phyloP scores from a whole-genome alignment of 768 basidiomycete species.

The Termitomyces sp. region DNA sequence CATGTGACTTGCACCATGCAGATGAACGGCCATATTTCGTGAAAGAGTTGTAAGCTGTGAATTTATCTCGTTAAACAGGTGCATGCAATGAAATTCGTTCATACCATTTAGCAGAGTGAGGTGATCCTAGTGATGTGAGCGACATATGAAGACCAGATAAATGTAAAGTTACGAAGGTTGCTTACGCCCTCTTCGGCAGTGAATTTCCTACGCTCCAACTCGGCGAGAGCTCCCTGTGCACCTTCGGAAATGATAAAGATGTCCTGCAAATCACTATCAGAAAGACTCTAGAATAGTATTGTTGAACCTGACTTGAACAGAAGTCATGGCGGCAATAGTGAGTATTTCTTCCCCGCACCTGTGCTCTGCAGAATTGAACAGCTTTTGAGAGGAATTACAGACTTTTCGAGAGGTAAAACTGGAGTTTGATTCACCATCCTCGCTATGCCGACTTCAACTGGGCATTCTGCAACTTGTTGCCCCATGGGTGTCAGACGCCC shows the following conservation, averaged over 20 bases:
- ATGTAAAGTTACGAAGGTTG: conserved; percentile 5
- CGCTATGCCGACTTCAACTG: conserved; percentile 90
- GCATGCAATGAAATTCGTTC: conserved; percentile 5
- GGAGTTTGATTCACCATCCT: conserved; percentile 65
- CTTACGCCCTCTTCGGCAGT: conserved; percentile 96
- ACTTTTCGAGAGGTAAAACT: neutral
- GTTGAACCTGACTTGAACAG: conserved; percentile 62
- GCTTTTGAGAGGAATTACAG: conserved; percentile 35
- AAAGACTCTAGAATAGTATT: neutral
- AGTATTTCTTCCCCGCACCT: conserved; percentile 94
- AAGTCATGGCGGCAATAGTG: conserved; percentile 94
- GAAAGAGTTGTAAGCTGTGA: conserved; percentile 89
- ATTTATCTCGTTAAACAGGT: neutral
- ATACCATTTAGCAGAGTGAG: conserved; percentile 89
- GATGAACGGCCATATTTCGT: conserved; percentile 77
- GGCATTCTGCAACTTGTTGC: conserved; percentile 88
- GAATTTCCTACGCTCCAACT: conserved; percentile 92
- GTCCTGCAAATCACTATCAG: conserved; percentile 49
- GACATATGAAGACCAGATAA: conserved; percentile 6
- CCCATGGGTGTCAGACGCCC: conserved; percentile 77
- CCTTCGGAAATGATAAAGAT: conserved; percentile 89
- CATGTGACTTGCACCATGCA: conserved; percentile 90
- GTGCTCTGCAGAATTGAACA: conserved; percentile 82
- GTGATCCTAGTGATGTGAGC: conserved; percentile 67
- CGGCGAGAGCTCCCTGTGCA: conserved; percentile 78